These are phyloP conservation scores for Heterobasidion occidentale DNA, from an alignment of 1,284 basidiomycete species.

Conservation along the genomic window DNA sequence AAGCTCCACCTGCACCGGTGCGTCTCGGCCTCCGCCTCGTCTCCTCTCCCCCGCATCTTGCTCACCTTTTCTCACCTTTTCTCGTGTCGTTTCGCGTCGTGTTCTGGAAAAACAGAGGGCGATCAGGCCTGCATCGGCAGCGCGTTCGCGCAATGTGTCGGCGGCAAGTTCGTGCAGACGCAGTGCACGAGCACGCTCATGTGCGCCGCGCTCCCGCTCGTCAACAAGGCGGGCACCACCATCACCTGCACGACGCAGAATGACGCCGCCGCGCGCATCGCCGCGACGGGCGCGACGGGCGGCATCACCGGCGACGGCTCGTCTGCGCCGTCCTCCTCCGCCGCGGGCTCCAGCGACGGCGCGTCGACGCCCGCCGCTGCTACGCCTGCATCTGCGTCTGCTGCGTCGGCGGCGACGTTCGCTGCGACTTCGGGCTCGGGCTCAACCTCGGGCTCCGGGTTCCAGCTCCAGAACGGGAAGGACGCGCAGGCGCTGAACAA, in stretches of 20 bases:
- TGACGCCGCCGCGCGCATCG: constrained; percentile 44
- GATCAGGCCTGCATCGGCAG: constrained; percentile 27
- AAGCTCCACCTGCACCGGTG: constrained; percentile 29
- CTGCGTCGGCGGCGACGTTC: constrained; percentile 13
- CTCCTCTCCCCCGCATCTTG: neutral
- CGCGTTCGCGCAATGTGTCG: constrained; percentile 35
- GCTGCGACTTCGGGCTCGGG: constrained; percentile 11
- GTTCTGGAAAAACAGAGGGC: constrained; percentile 28
- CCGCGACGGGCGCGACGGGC: constrained; percentile 40
- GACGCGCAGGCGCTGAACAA: constrained; percentile 45
- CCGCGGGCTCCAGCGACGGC: constrained; percentile 4
- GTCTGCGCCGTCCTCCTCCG: constrained; percentile 1
- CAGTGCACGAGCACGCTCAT: constrained; percentile 30
- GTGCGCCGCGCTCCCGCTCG: constrained; percentile 53
- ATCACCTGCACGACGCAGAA: constrained; percentile 44
- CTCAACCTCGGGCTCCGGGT: constrained; percentile 10
- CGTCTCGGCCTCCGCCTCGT: constrained; percentile 3
- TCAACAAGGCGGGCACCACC: constrained; percentile 47
- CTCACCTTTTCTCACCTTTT: neutral
- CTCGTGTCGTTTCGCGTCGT: neutral
- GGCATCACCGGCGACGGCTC: constrained; percentile 15
- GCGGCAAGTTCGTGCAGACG: constrained; percentile 32
- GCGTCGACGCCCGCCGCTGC: constrained; percentile 12
- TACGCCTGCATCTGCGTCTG: constrained; percentile 12
- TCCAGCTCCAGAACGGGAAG: constrained; percentile 36